Conservation (phyloP, 257 asterid genomes). For the Solanum dulcamara region DNA sequence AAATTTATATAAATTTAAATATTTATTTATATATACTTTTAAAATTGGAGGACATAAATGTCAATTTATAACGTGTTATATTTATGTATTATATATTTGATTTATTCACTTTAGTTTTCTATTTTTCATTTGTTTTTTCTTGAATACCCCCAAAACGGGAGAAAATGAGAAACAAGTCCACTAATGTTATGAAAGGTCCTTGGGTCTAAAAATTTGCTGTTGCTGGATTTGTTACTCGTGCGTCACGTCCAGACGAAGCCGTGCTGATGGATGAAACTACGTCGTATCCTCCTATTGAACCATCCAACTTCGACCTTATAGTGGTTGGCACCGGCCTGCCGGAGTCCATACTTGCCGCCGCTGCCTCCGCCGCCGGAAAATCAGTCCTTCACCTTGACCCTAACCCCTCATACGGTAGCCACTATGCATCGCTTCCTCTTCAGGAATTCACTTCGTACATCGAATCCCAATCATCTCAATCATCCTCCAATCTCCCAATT, state of each 20-base stretch:
- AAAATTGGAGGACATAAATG: too few species aligned
- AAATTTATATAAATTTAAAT: too few species aligned
- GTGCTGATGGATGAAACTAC: conserved; percentile 39
- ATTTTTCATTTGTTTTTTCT: not conserved
- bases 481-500: not conserved
- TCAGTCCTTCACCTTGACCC: conserved; percentile 81
- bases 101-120: not conserved
- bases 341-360: conserved; percentile 69
- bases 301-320: conserved; percentile 70
- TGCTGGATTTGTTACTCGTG: not conserved
- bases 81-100: too few species aligned
- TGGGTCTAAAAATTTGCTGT: too few species aligned
- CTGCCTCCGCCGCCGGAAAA: conserved; percentile 69
- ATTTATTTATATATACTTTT: rapidly evolving
- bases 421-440: conserved; percentile 22
- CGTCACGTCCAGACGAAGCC: not conserved
- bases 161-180: not conserved
- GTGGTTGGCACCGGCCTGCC: conserved; percentile 81
- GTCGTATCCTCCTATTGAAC: conserved; percentile 57
- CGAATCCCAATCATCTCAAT: conserved; percentile 7
- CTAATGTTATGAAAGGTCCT: not conserved
- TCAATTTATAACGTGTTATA: too few species aligned
- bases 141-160: not conserved
- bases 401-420: conserved; percentile 53
- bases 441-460: conserved; percentile 42